Evolutionary conservation across 208 protist genomes (phyloP).

Genomic region (Wallacemonas sp.): DNA sequence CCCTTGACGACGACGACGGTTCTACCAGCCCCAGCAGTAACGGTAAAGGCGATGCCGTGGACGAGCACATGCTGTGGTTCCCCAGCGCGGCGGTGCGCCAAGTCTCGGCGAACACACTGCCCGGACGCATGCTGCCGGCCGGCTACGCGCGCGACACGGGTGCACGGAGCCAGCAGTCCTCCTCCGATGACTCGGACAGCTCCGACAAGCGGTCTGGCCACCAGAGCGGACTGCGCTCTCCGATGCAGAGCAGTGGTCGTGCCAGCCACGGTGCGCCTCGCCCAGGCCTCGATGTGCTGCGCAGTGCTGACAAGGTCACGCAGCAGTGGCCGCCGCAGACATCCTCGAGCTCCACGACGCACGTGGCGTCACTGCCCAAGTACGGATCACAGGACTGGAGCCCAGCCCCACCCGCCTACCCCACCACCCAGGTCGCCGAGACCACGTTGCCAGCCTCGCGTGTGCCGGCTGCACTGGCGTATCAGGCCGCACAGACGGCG

Average conservation of each 20-base stretch:
- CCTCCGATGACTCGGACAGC: constrained; percentile 4
- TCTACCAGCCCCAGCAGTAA: neutral
- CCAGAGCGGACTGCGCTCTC: neutral
- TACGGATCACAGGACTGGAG: no score
- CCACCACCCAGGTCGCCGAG: no score
- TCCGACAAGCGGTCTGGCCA: neutral
- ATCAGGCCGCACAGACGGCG: no score
- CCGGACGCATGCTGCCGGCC: neutral
- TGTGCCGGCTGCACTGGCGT: no score
- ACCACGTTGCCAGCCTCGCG: no score
- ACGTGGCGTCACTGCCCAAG: neutral
- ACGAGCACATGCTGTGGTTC: neutral
- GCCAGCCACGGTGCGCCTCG: neutral
- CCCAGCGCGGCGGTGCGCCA: neutral
- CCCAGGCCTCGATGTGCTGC: constrained; percentile 3
- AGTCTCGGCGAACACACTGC: neutral
- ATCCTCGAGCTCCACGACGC: neutral
- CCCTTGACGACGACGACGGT: neutral
- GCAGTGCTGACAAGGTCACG: neutral
- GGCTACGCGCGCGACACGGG: neutral
- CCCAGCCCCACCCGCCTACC: no score
- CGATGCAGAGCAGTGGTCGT: neutral
- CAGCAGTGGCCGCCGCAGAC: constrained; percentile 1
- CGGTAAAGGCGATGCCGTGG: neutral
- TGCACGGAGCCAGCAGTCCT: neutral